Conservation (phyloP, 2,329 filamentous ascomycete genomes). For the Zalaria sp. region DNA sequence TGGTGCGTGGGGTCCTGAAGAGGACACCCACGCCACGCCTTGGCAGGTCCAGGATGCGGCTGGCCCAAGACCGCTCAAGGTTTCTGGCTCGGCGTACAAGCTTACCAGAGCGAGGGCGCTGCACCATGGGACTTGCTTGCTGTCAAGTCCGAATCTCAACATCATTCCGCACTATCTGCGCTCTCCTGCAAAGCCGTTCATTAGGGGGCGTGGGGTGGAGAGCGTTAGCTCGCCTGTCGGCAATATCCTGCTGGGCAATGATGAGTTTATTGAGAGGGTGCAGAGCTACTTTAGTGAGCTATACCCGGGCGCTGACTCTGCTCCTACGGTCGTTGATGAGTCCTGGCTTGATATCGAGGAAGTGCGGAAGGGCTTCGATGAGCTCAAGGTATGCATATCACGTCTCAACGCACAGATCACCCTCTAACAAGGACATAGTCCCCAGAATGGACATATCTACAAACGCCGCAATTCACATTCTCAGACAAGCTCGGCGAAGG, state of each 20-base stretch:
- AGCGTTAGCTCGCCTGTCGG: conserved; percentile 76
- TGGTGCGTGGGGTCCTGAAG: conserved; percentile 5
- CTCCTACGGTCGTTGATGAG: conserved; percentile 31
- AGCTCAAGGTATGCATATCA: conserved; percentile 40
- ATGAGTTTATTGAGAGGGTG: conserved; percentile 29
- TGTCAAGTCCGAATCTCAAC: conserved; percentile 60
- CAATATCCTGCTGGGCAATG: conserved; percentile 53
- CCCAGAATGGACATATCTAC: conserved; percentile 63
- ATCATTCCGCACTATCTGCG: conserved; percentile 56
- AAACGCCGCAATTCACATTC: conserved; percentile 74
- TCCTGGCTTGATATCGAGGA: conserved; percentile 35
- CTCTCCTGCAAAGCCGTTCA: conserved; percentile 63
- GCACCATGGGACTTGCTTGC: conserved; percentile 84
- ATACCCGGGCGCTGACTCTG: conserved; percentile 36
- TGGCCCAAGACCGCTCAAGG: conserved; percentile 43
- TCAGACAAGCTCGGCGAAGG: conserved; percentile 4
- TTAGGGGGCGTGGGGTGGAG: conserved; percentile 74
- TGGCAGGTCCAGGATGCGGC: conserved; percentile 22
- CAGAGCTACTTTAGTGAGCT: conserved; percentile 48
- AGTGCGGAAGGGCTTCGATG: conserved; percentile 47
- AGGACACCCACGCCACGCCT: conserved; percentile 30
- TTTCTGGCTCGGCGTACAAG: conserved; percentile 93
- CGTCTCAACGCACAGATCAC: conserved; percentile 17
- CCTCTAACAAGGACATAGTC: conserved; percentile 28
- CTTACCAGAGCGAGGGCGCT: conserved; percentile 66